Conservation (phyloP, 129 eudicot species). For the sunflower (Helianthus annuus) region HanXRQr2.0-SUNRISE NC_035442.2:27145101-27145600, state of each 20-base stretch:
- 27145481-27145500: constrained; percentile 11
- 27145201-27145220: too few relatives aligned
- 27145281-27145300: too few relatives aligned
- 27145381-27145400: not conserved
- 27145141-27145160: too few relatives aligned
- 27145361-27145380: not conserved
- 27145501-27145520: constrained; percentile 53
- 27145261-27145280: too few relatives aligned
- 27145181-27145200: too few relatives aligned
- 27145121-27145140: too few relatives aligned
- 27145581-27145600: constrained; percentile 59
- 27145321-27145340: not conserved
- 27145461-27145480: not conserved
- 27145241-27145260: too few relatives aligned
- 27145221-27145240: too few relatives aligned
- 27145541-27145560: constrained; percentile 60
- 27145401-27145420: not conserved
- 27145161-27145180: too few relatives aligned
- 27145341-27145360: not conserved
- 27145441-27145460: not conserved
- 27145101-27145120: too few relatives aligned
- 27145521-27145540: constrained; percentile 65
- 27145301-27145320: too few relatives aligned
- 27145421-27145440: not conserved
- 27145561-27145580: constrained; percentile 50